These are phyloP conservation scores for Chlamydomonas reinhardtii DNA, from an alignment of 163 green algal species.

Conservation along the genomic window DNA sequence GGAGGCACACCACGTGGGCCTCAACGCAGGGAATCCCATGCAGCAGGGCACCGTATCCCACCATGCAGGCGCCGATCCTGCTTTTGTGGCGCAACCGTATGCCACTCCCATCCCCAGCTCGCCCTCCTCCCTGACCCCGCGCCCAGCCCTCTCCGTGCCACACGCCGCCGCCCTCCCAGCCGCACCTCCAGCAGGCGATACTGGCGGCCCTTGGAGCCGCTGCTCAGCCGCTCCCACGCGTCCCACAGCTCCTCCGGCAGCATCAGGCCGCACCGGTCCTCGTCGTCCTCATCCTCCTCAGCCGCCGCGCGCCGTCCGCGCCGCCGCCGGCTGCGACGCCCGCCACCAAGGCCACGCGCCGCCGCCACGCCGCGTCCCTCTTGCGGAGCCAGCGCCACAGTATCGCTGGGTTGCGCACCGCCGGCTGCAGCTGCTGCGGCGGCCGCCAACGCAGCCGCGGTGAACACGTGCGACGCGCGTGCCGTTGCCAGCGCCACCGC, in stretches of 20 bases:
- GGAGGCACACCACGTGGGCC: background rate
- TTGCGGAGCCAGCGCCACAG: background rate
- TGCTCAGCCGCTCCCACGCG: constrained; percentile 39
- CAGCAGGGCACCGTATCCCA: too few relatives aligned
- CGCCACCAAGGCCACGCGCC: background rate
- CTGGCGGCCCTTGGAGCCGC: constrained; percentile 39
- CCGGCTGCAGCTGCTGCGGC: background rate
- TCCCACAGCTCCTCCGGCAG: constrained; percentile 50
- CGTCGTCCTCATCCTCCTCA: background rate
- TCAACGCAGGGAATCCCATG: background rate
- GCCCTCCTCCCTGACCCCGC: too few relatives aligned
- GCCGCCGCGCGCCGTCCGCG: background rate
- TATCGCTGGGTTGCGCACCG: background rate
- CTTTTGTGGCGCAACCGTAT: too few relatives aligned
- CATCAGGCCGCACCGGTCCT: constrained; percentile 20
- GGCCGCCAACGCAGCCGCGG: background rate
- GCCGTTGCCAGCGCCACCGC: background rate
- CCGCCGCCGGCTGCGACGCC: background rate
- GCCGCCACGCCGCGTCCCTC: too few relatives aligned
- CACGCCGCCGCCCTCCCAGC: too few relatives aligned
- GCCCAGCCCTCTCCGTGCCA: background rate
- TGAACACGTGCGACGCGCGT: background rate
- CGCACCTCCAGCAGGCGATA: constrained; percentile 45
- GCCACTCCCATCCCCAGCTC: too few relatives aligned
- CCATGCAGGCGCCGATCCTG: too few relatives aligned